These are phyloP conservation scores for Paramecium sexaurelia DNA, from an alignment of 73 alveolate species.

Conservation along the genomic window DNA sequence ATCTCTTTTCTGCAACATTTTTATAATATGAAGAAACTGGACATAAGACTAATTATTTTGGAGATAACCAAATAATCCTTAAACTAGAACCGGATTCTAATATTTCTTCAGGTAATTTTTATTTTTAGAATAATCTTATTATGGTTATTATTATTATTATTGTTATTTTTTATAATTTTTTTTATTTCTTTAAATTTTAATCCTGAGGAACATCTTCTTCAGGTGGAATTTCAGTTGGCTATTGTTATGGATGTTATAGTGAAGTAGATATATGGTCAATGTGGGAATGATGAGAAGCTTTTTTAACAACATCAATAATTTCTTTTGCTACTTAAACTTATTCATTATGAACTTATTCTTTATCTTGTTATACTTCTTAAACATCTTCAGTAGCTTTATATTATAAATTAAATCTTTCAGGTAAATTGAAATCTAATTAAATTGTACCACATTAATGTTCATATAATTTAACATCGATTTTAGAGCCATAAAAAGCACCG, in stretches of 20 bases:
- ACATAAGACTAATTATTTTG: conserved; percentile 92
- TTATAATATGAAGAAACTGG: conserved; percentile 97
- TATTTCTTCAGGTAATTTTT: neutral
- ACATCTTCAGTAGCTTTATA: conserved; percentile 91
- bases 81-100: neutral
- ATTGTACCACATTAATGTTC: conserved; percentile 99
- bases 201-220: neutral
- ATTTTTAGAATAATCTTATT: conserved; percentile 81
- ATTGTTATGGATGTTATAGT: neutral
- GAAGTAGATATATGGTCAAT: neutral
- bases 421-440: conserved; percentile 97
- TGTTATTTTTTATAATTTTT: conserved; percentile 70
- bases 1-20: conserved; percentile 89
- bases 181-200: neutral
- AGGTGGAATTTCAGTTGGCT: neutral
- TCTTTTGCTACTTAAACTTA: conserved; percentile 35
- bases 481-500: conserved; percentile 99
- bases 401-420: conserved; percentile 94
- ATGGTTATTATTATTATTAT: conserved; percentile 85
- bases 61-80: conserved; percentile 94
- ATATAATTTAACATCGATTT: conserved; percentile 97
- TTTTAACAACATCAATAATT: conserved; percentile 1
- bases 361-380: conserved; percentile 58
- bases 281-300: conserved; percentile 49
- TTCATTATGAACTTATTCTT: conserved; percentile 49